Evolutionary conservation across 2,329 filamentous ascomycete species (phyloP), one percentile per base, ranked within the genome.

Genomic region (Camptophora hylomeconis): DNA sequence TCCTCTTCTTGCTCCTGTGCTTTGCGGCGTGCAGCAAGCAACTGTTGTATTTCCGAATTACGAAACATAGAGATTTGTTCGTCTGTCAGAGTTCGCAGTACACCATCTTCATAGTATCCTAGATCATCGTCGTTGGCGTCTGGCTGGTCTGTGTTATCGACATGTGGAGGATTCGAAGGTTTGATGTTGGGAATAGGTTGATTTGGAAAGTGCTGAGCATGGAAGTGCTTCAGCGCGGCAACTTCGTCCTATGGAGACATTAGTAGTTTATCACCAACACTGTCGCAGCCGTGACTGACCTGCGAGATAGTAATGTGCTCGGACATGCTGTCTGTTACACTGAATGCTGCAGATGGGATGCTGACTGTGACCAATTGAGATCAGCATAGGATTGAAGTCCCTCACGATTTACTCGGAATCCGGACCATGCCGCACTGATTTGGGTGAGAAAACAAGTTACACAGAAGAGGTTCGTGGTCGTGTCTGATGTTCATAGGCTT

Each of bases 51-150:
- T 53, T 95, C 87, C 2, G 80, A 87, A 49, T 92, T 82, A 37
- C 86, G 69, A 51, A 94, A 94, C 37, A 93, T 87, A 30, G 72
- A 72, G 42, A 94, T 82, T 58, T 94, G 81, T 44, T 84, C 80
- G 47, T 94, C 81, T 7, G 86, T 94, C 45, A 95, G 63, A 11
- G 84, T 93, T 21, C 87, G 77, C 50, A 89, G 89, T 37, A 75
- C 72, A 3, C 87, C 86, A 47, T 95, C 86, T 1, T 69, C 56
- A 43, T 95, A 95, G 53, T 82, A 87, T 11, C 84, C 87, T 10
- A 94, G 61, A 1, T 59, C 72, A 46, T 81, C 78, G 5, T 55
- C 51, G 20, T 53, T 41, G 11, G 42, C 34, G 7, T 41, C 23
- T 16, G 4, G 12, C n/a, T n/a, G n/a, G n/a, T n/a, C n/a, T 29